Percentiles rank a stretch among this genome's conserved stretches.
phyloP scores from a whole-genome alignment of 179 eudicot genomes.

The Corrigiola litoralis region DNA sequence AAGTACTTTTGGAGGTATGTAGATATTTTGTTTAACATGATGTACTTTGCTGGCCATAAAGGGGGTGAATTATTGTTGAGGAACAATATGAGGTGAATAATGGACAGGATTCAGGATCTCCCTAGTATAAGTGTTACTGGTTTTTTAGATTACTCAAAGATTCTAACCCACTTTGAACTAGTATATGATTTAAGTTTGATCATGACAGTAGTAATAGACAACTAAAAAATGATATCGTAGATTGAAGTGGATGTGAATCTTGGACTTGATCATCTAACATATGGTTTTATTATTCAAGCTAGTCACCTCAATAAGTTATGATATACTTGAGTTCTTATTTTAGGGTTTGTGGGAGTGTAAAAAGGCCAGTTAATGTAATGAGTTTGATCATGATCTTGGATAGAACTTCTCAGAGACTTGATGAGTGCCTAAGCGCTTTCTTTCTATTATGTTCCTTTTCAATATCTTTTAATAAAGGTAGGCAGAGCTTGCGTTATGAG shows the following conservation, averaged over 20 bases:
- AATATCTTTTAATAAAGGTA: too few relatives aligned
- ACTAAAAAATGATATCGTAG: background rate
- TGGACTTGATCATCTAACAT: background rate
- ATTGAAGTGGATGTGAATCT: background rate
- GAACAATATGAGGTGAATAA: background rate
- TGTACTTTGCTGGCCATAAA: conserved; percentile 2
- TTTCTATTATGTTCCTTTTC: too few relatives aligned
- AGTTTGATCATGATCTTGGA: too few relatives aligned
- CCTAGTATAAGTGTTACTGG: background rate
- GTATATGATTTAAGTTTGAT: background rate
- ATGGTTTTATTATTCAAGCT: background rate
- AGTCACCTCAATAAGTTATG: too few relatives aligned
- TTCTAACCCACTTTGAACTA: background rate
- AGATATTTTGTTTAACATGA: background rate
- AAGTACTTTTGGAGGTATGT: background rate
- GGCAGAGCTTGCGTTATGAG: too few relatives aligned
- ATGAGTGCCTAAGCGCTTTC: too few relatives aligned
- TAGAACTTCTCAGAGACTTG: too few relatives aligned
- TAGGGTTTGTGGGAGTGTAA: too few relatives aligned
- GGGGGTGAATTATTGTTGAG: background rate
- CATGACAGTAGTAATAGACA: background rate
- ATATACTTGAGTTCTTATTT: too few relatives aligned
- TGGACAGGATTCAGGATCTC: background rate
- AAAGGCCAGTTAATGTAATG: too few relatives aligned
- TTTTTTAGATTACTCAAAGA: background rate